Percentiles rank a stretch among this genome's conserved stretches.
Conservation (phyloP, 306 rosid species). For the Lupinus albus region DNA sequence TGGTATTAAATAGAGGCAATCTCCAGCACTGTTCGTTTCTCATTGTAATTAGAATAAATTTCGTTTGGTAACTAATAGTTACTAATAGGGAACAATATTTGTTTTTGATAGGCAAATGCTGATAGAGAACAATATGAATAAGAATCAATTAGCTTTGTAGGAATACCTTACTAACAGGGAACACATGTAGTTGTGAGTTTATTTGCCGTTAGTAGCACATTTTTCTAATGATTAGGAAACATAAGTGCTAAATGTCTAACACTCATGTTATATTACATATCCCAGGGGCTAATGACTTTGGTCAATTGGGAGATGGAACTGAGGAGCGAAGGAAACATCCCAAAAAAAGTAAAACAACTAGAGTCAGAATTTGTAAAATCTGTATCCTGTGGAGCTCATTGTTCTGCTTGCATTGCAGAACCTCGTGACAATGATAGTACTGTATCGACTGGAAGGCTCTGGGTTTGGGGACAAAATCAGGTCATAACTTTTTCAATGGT, state of each 20-base stretch:
- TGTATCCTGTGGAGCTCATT: conserved; percentile 91
- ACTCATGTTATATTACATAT: conserved; percentile 26
- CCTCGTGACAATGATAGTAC: conserved; percentile 78
- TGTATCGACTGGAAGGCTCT: conserved; percentile 68
- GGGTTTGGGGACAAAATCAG: conserved; percentile 99
- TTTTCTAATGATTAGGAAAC: conserved; percentile 28
- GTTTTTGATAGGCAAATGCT: too few species aligned
- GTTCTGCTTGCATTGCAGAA: conserved; percentile 91
- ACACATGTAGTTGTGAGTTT: background rate
- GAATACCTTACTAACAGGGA: too few species aligned
- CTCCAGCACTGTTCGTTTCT: conserved; percentile 19
- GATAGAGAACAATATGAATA: background rate
- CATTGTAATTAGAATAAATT: conserved; percentile 22
- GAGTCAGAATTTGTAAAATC: conserved; percentile 73
- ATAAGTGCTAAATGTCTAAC: conserved; percentile 10
- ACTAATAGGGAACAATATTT: too few species aligned
- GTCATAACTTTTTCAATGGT: conserved; percentile 40
- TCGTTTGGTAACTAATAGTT: background rate
- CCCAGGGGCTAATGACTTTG: conserved; percentile 84
- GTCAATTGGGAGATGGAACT: conserved; percentile 96
- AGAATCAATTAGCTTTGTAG: background rate
- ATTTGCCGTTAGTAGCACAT: conserved; percentile 3
- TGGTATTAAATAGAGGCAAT: background rate
- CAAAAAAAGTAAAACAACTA: conserved; percentile 71
- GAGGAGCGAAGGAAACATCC: conserved; percentile 80